Base-by-base conservation (phyloP, 2,329 filamentous ascomycete species). In the Epichloe festucae region DNA sequence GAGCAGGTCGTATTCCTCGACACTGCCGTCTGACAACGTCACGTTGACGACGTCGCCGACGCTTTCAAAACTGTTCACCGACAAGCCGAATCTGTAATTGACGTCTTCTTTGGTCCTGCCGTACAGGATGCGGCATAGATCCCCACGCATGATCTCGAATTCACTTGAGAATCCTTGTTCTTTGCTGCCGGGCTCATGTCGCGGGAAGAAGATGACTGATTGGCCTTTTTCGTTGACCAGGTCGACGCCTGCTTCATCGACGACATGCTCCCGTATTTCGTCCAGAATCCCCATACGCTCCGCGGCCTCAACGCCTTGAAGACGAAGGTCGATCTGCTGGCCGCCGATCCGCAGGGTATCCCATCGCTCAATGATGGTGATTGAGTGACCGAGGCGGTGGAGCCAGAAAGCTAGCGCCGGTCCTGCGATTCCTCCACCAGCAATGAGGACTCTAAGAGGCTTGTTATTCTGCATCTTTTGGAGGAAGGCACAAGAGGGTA, bases 131-230 rank as follows among this genome's bases (percentile, higher is more conserved):
- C 57, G 59, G 12, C 69, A 72, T 34, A 81, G 55, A 50, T 78
- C 73, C 0, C 73, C 76, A 8, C 77, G 65, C 68, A 80, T 72
- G 46, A 81, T 78, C 61, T 80, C 77, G 39, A 70, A 73, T 21
- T 80, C 76, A 0, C 65, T 68, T 0, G 73, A 74, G 23, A 76
- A 65, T 19, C 59, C 63, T 45, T 70, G 53, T 2, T 10, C 3
- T 36, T 48, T 46, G 46, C 53, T 19, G 12, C 49, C 35, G 36
- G 48, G 4, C 41, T 53, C 44, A 21, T 46, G 8, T 12, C 53
- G 63, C 34, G 60, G 58, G 47, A 76, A 64, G 3, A 63, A 62
- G 17, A 71, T 74, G 48, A 63, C 61, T 3, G 59, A 53, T 1
- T 59, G 60, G 52, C 72, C 70, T 1, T 62, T 53, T 0, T 55